These are phyloP conservation scores for Kondoa malvinella DNA, from an alignment of 768 basidiomycete species.

Conservation along the genomic window DNA sequence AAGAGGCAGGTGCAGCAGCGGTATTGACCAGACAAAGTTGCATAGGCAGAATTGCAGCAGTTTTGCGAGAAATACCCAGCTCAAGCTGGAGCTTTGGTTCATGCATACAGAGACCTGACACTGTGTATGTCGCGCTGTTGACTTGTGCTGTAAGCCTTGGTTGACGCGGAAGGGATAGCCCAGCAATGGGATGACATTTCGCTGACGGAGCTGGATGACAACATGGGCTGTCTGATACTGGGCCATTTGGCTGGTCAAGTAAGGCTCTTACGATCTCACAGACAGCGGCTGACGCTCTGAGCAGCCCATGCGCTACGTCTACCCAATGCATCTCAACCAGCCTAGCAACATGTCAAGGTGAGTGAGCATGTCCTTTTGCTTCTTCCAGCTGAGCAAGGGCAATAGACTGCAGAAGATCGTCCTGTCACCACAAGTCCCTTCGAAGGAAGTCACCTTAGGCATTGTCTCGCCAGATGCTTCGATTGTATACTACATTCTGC, in stretches of 20 bases:
- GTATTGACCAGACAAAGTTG: background rate
- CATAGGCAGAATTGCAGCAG: background rate
- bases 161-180: background rate
- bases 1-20: background rate
- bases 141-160: background rate
- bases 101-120: background rate
- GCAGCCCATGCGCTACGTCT: constrained; percentile 4
- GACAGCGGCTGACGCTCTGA: background rate
- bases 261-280: background rate
- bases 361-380: background rate
- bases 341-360: background rate
- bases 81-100: background rate
- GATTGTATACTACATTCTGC: constrained; percentile 5
- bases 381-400: background rate
- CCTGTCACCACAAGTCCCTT: background rate
- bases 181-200: background rate
- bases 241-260: background rate
- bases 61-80: constrained; percentile 3
- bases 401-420: background rate
- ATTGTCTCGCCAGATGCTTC: constrained; percentile 1
- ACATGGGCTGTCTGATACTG: background rate
- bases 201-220: background rate
- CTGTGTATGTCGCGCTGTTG: background rate
- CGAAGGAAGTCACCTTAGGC: constrained; percentile 1
- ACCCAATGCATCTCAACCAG: background rate